Percentiles rank a stretch among this genome's conserved stretches.
phyloP scores from a whole-genome alignment of 2,329 filamentous ascomycete species.

The Fusarium foetens region DNA sequence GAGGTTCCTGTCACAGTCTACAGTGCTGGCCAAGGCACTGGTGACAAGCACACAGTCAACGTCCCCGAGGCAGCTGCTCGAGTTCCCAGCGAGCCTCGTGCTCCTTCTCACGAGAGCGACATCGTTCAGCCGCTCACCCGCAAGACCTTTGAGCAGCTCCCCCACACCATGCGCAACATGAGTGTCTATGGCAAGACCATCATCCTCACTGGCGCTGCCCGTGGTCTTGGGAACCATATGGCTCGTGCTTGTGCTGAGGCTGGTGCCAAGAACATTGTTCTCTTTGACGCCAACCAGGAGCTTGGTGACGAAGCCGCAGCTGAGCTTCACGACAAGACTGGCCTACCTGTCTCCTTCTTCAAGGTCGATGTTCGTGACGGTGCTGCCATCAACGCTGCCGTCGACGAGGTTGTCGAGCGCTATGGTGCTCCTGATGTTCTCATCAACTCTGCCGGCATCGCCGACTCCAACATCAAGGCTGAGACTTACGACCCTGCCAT shows the following conservation, averaged over 20 bases:
- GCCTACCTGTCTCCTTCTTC: constrained; percentile 79
- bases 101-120: constrained; percentile 56
- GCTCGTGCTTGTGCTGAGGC: constrained; percentile 80
- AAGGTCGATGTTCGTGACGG: constrained; percentile 82
- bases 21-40: constrained; percentile 54
- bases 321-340: constrained; percentile 77
- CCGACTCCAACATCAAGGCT: constrained; percentile 85
- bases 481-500: constrained; percentile 80
- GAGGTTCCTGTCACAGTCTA: constrained; percentile 68
- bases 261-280: constrained; percentile 76
- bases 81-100: constrained; percentile 55
- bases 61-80: constrained; percentile 57
- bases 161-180: constrained; percentile 75
- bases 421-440: constrained; percentile 78
- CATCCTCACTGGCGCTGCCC: constrained; percentile 78
- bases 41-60: constrained; percentile 65
- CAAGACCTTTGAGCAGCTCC: constrained; percentile 65
- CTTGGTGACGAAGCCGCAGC: constrained; percentile 76
- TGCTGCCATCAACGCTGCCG: constrained; percentile 74
- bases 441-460: constrained; percentile 84
- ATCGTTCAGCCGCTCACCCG: constrained; percentile 63
- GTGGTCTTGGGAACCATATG: constrained; percentile 83
- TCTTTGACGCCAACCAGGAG: constrained; percentile 81
- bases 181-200: constrained; percentile 76
- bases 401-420: constrained; percentile 71